Base-by-base conservation (phyloP, 2,329 filamentous ascomycete species). In the Monosporascus sp. region DNA sequence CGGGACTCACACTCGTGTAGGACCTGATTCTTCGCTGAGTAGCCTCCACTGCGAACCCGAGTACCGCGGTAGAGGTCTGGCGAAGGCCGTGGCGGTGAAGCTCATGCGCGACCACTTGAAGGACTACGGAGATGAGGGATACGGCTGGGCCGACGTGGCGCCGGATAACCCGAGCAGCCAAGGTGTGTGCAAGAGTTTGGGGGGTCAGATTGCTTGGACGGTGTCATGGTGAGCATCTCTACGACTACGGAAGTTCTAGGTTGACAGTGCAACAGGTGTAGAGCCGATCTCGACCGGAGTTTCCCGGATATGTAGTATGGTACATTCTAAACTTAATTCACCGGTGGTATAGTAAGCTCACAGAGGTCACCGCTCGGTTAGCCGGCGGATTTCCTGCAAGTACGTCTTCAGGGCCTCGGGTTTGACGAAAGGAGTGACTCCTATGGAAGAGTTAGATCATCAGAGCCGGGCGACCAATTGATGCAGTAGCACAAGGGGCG, bases 351-450 rank as follows among this genome's bases (percentile, higher is more conserved):
- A 41, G 17, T 18, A n/a, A 20, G 1, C 9, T 36, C 49, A 45
- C 20, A 31, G 22, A 50, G 37, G 43, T 64, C 52, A 67, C 25
- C 68, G 69, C 65, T 78, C 80, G 37, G 81, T 82, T 55, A 86
- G 72, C 48, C 89, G 82, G 70, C 96, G 90, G 53, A 97, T 85
- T 72, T 99, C 94, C 67, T 95, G 79, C 60, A 99, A 93, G 77
- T 89, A 99, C 74, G 95, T 96, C 69, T 85, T 93, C 61, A 99
- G 76, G 70, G 96, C 87, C 49, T 97, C 91, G 0, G 94, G 94
- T 62, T 97, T 88, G 51, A 99, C 94, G 59, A 92, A 88, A 1
- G 94, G 94, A 35, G 94, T 99, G 59, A 99, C 91, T 56, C 90
- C 90, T 94, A 51, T 5, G n/a, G 49, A 46, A 43, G 52, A 9